Percentiles rank a stretch among this genome's conserved stretches.
phyloP scores from a whole-genome alignment of 192 early-diverging fungal genomes.

The Coemansia sp. region DNA sequence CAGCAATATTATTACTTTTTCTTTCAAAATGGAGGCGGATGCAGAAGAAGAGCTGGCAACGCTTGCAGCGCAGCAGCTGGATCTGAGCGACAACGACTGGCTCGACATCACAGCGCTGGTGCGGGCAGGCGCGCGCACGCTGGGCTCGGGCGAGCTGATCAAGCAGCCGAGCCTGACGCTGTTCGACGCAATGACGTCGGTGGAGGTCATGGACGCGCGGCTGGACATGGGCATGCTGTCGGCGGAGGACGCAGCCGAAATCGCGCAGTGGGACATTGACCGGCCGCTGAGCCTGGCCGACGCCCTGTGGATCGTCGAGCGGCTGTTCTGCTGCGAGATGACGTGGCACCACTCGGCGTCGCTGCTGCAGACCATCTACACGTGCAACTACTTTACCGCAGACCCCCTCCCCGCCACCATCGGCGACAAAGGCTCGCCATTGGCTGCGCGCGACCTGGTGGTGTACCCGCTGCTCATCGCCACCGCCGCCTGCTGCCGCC shows the following conservation, averaged over 20 bases:
- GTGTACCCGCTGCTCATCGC: slow-evolving; percentile 41
- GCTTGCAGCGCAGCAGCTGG: slow-evolving; percentile 5
- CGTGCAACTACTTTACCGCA: slow-evolving; percentile 45
- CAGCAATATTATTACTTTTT: no score
- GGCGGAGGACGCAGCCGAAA: slow-evolving; percentile 17
- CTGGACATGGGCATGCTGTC: slow-evolving; percentile 54
- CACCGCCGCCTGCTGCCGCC: slow-evolving; percentile 23
- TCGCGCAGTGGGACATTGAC: slow-evolving; percentile 33
- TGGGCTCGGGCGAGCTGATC: slow-evolving; percentile 35
- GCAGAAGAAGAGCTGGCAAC: neutral
- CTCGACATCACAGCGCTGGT: slow-evolving; percentile 36
- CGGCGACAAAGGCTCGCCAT: no score
- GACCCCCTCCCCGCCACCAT: neutral
- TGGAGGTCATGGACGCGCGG: slow-evolving; percentile 50
- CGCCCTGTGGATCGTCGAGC: slow-evolving; percentile 31
- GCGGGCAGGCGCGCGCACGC: slow-evolving; percentile 3
- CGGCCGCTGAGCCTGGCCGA: slow-evolving; percentile 18
- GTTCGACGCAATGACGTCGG: slow-evolving; percentile 39
- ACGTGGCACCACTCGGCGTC: slow-evolving; percentile 45
- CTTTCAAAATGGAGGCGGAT: neutral
- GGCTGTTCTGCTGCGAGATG: slow-evolving; percentile 46
- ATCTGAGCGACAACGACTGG: slow-evolving; percentile 16
- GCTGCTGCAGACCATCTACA: slow-evolving; percentile 46
- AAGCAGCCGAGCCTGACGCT: slow-evolving; percentile 18
- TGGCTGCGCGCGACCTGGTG: slow-evolving; percentile 41